Evolutionary conservation across 2,329 filamentous ascomycete genomes (phyloP), one percentile per base, ranked within the genome.

Genomic region (Lasiodiplodia theobromae): DNA sequence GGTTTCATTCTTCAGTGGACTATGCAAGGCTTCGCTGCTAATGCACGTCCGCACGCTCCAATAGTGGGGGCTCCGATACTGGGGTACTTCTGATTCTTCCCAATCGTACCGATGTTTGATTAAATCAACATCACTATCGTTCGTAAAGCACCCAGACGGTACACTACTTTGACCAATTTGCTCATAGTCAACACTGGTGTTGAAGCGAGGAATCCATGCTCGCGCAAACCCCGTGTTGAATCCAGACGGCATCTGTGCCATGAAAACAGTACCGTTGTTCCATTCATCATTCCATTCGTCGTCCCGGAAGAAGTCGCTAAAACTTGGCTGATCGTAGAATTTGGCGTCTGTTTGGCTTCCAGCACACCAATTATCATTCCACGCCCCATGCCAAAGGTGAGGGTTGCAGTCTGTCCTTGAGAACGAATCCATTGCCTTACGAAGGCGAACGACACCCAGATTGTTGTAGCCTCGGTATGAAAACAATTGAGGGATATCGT

Each of bases 21-120:
- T 14, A 3, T 11, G n/a, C 7, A 53, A 12, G 5, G 34, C 44
- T 21, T n/a, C 23, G 40, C 21, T 37, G 40, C n/a, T 12, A 16
- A 64, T 64, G 60, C 60, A 64, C 11, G 38, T 40, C 34, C n/a
- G 16, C 5, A 58, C 2, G 18, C 23, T 8, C 31, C 31, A 58
- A n/a, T 11, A 4, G 11, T 40, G 23, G 4, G 12, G 6, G 7
- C 25, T 25, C 25, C 25, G 4, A 25, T 37, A 18, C 6, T n/a
- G 14, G 18, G n/a, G 7, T 1, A 4, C 25, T 3, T n/a, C 28
- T 11, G 53, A 18, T 3, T 23, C 21, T 10, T 6, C 47, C 28
- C 51, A 37, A n/a, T 38, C n/a, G 34, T 58, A 58, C 18, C 23
- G 2, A n/a, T 58, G 14, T 40, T 58, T 40, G 31, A 58, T 58